Percentiles rank a stretch among this genome's conserved stretches.
These are phyloP conservation scores for Podila verticillata DNA, from an alignment of 192 early-diverging fungal species.

Conservation along the genomic window DNA sequence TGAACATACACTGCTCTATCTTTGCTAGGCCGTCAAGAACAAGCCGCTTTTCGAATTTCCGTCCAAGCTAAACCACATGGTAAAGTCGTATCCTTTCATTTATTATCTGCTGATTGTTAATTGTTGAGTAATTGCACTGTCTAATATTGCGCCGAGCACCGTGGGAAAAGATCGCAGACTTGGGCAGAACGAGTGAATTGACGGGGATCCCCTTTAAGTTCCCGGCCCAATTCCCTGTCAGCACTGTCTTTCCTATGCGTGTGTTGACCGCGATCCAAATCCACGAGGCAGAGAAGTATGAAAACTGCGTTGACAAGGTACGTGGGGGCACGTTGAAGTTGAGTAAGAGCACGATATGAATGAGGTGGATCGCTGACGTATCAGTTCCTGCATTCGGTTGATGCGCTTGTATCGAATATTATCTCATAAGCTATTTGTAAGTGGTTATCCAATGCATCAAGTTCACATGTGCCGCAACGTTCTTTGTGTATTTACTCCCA, in stretches of 20 bases:
- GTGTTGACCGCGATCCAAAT: slow-evolving; percentile 34
- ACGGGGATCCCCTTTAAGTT: slow-evolving; percentile 38
- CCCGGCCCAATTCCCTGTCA: slow-evolving; percentile 29
- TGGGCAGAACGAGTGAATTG: slow-evolving; percentile 32
- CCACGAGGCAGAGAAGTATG: slow-evolving; percentile 37
- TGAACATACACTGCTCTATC: neutral
- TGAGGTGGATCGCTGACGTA: neutral
- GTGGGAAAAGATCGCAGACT: slow-evolving; percentile 27
- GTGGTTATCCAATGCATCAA: neutral
- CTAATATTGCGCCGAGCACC: neutral
- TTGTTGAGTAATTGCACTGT: neutral
- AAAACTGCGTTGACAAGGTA: slow-evolving; percentile 45
- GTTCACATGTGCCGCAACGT: too few relatives aligned
- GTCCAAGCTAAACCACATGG: slow-evolving; percentile 39
- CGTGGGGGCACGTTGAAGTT: neutral
- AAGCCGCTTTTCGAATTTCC: slow-evolving; percentile 27
- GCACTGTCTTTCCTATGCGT: slow-evolving; percentile 43
- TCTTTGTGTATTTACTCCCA: neutral
- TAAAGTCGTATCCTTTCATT: neutral
- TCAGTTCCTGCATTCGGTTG: neutral
- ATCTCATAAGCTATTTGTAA: slow-evolving; percentile 24
- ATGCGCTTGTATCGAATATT: neutral
- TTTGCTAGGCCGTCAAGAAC: slow-evolving; percentile 17
- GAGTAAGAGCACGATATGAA: neutral
- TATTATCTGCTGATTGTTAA: neutral